A percentile compares a stretch with the other conserved stretches of the same genome.
Conservation (phyloP, 495 filamentous ascomycete species). For the Penicillium herquei region DNA sequence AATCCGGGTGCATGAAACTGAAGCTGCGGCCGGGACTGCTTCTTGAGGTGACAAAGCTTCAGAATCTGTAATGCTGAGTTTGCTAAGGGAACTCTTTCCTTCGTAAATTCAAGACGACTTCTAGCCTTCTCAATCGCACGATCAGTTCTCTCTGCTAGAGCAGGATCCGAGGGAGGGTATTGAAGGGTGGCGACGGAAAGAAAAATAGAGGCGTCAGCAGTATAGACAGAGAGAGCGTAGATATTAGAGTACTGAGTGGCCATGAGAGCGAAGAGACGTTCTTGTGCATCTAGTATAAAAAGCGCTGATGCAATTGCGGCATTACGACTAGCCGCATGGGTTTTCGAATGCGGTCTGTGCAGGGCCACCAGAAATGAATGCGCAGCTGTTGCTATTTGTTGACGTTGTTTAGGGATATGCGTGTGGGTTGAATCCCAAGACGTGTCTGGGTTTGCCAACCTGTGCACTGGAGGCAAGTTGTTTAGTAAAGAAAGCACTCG, state of each 20-base stretch:
- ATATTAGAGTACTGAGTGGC: slow-evolving; percentile 9
- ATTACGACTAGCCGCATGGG: neutral
- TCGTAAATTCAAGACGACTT: slow-evolving; percentile 3
- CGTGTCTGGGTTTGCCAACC: slow-evolving; percentile 2
- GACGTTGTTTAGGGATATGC: slow-evolving; percentile 7
- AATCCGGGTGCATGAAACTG: neutral
- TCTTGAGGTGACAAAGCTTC: neutral
- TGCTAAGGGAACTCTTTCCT: slow-evolving; percentile 6
- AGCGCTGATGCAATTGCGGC: slow-evolving; percentile 7
- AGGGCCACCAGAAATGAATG: slow-evolving; percentile 7
- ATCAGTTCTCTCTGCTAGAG: neutral
- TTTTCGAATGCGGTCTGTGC: slow-evolving; percentile 7
- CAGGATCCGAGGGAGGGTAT: slow-evolving; percentile 5
- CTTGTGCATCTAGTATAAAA: slow-evolving; percentile 6
- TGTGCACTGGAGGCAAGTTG: slow-evolving; percentile 3
- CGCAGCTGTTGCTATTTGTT: slow-evolving; percentile 9
- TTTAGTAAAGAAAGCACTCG: slow-evolving; percentile 1
- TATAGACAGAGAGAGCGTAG: slow-evolving; percentile 10
- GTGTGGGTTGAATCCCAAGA: slow-evolving; percentile 4
- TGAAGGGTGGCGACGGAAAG: slow-evolving; percentile 8
- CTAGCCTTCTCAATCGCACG: slow-evolving; percentile 3
- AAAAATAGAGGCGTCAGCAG: slow-evolving; percentile 7
- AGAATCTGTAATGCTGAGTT: slow-evolving; percentile 2
- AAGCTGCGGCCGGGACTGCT: neutral
- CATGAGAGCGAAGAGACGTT: slow-evolving; percentile 7